These are phyloP conservation scores for Colletotrichum simmondsii DNA, from an alignment of 2,329 filamentous ascomycete species.

Conservation along the genomic window DNA sequence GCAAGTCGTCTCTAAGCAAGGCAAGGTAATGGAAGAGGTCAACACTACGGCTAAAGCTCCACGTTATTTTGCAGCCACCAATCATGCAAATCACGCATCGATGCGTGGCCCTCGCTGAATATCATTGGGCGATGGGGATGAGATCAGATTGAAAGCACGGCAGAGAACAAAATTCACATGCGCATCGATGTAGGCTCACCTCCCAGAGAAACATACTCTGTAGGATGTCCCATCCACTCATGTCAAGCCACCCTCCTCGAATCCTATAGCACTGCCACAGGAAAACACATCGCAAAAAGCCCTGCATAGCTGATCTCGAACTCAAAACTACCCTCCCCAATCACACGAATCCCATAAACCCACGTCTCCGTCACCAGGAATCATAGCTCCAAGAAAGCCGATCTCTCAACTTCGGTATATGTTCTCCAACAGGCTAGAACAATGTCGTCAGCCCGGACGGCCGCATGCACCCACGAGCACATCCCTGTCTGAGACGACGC, in stretches of 20 bases:
- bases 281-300: background rate
- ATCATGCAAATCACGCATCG: background rate
- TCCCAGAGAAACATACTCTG: too few species aligned
- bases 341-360: background rate
- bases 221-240: background rate
- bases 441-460: constrained; percentile 9
- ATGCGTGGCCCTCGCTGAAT: background rate
- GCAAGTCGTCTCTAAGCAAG: too few species aligned
- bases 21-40: background rate
- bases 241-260: background rate
- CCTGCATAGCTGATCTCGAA: background rate
- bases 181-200: too few species aligned
- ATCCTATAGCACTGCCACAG: background rate
- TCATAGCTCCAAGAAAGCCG: background rate
- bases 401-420: background rate
- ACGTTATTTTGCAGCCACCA: background rate
- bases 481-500: background rate
- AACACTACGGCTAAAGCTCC: background rate
- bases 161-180: background rate
- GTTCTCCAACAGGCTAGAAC: background rate
- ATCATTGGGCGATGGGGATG: background rate
- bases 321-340: background rate
- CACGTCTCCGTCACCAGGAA: background rate
- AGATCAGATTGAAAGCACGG: background rate
- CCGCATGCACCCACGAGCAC: too few species aligned